These are phyloP conservation scores for Pachysandra terminalis DNA, from an alignment of 164 flowering plant species.

Conservation along the genomic window DNA sequence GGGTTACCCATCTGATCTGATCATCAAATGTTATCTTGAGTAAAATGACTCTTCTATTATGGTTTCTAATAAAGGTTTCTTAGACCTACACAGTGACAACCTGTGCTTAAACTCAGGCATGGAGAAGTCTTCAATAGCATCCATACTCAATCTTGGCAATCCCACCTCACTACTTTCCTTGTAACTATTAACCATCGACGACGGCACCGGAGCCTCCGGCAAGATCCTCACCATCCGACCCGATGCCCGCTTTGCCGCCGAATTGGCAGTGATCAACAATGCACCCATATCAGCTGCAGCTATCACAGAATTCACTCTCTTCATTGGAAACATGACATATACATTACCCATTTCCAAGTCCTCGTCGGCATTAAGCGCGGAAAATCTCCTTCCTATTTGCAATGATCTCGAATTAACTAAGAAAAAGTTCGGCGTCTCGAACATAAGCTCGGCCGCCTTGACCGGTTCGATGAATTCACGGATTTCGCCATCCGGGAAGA, in stretches of 20 bases:
- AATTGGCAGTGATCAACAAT: slow-evolving; percentile 47
- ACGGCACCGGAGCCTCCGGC: slow-evolving; percentile 25
- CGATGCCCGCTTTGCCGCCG: slow-evolving; percentile 31
- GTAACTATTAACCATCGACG: not conserved
- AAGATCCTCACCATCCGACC: slow-evolving; percentile 27
- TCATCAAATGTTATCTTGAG: slow-evolving; percentile 14
- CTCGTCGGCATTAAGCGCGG: slow-evolving; percentile 52
- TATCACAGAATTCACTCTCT: too few species aligned
- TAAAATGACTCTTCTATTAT: slow-evolving; percentile 41
- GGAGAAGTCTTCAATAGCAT: slow-evolving; percentile 42
- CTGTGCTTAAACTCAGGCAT: slow-evolving; percentile 37
- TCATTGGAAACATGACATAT: slow-evolving; percentile 57
- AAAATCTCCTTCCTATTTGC: slow-evolving; percentile 42
- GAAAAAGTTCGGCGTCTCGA: too few species aligned
- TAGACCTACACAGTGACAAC: slow-evolving; percentile 40
- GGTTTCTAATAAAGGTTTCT: slow-evolving; percentile 60
- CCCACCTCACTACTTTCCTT: not conserved
- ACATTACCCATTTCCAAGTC: slow-evolving; percentile 48
- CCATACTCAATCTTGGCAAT: slow-evolving; percentile 30
- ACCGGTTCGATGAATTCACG: slow-evolving; percentile 32
- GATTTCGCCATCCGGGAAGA: slow-evolving; percentile 48
- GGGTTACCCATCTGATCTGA: too few species aligned
- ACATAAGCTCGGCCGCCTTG: slow-evolving; percentile 63
- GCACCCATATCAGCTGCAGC: too few species aligned
- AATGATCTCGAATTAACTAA: slow-evolving; percentile 35